Base-by-base conservation (phyloP, 1,139 yeast species). In the Geotrichum armillariae region DNA sequence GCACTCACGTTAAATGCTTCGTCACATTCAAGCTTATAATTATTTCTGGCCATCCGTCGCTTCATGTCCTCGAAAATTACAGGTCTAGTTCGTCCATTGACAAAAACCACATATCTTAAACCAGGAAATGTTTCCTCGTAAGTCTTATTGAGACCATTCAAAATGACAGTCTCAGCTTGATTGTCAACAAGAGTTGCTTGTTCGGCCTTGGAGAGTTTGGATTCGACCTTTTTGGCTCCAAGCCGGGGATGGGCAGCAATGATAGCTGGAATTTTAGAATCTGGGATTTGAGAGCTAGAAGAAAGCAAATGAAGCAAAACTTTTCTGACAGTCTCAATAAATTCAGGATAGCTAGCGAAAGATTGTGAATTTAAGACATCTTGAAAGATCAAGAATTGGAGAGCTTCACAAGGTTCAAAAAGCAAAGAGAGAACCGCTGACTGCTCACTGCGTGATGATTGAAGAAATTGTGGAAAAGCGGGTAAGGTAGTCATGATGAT, bases 241-340 rank as follows among this genome's bases (percentile, higher is more conserved):
- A 90, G 73, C 52, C 96, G 73, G n/a, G 97, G 97, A 67, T 90
- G 97, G 0, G 96, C 95, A 1, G 88, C 82, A 17, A 90, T 74
- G 66, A 56, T 63, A 46, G 46, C 56, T 36, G 46, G 64, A 54
- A 56, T 65, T 54, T 54, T 57, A 43, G 49, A 53, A 47, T 55
- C 60, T 31, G 9, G 36, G 3, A 16, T 22, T 3, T 29, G 11
- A 5, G 37, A 11, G 12, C 35, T 9, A 11, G 39, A n/a, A n/a
- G 50, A 34, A 5, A 57, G 53, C 29, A 74, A 66, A 1, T 58
- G 48, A 4, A 73, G 57, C 12, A 85, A 67, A 14, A 64, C 62
- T 0, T 40, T 20, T 52, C 87, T 71, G 4, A 75, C 70, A 7
- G 59, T 54, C 51, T 82, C 86, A 29, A 86, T 82, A 36, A 85